phyloP scores from a whole-genome alignment of 2,329 filamentous ascomycete genomes.

The Pseudogymnoascus sp. region DNA sequence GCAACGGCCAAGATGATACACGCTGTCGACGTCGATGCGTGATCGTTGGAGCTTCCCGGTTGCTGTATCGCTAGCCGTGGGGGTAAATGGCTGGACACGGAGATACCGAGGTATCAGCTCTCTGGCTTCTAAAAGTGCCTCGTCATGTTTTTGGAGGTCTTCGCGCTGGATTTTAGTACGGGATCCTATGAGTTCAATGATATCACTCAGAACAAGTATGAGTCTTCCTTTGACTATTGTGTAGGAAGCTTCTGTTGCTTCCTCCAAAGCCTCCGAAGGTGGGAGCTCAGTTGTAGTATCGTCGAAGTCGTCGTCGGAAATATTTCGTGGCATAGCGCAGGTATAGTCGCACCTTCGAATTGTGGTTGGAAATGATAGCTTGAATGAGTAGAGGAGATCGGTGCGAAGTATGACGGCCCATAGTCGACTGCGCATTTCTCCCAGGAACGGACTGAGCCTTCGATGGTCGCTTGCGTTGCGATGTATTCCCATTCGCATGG shows the following conservation, averaged over 20 bases:
- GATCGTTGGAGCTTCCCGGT: background rate
- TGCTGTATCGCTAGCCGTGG: background rate
- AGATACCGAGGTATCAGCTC: slow-evolving; percentile 9
- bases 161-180: background rate
- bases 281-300: slow-evolving; percentile 11
- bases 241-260: slow-evolving; percentile 14
- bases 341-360: slow-evolving; percentile 13
- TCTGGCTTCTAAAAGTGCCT: background rate
- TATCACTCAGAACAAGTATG: slow-evolving; percentile 12
- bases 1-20: slow-evolving; percentile 15
- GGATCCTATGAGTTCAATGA: slow-evolving; percentile 13
- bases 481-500: slow-evolving; percentile 17
- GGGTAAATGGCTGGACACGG: background rate
- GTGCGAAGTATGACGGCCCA: slow-evolving; percentile 13
- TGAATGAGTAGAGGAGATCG: slow-evolving; percentile 15
- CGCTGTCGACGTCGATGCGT: slow-evolving; percentile 8
- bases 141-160: slow-evolving; percentile 12
- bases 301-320: slow-evolving; percentile 13
- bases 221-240: slow-evolving; percentile 14
- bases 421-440: slow-evolving; percentile 14
- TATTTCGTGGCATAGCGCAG: slow-evolving; percentile 12
- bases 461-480: slow-evolving; percentile 11
- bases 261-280: slow-evolving; percentile 5
- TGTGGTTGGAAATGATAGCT: slow-evolving; percentile 12
- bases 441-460: slow-evolving; percentile 13